phyloP scores from a whole-genome alignment of 148 eudicot genomes.

The Persicaria tinctoria region DNA sequence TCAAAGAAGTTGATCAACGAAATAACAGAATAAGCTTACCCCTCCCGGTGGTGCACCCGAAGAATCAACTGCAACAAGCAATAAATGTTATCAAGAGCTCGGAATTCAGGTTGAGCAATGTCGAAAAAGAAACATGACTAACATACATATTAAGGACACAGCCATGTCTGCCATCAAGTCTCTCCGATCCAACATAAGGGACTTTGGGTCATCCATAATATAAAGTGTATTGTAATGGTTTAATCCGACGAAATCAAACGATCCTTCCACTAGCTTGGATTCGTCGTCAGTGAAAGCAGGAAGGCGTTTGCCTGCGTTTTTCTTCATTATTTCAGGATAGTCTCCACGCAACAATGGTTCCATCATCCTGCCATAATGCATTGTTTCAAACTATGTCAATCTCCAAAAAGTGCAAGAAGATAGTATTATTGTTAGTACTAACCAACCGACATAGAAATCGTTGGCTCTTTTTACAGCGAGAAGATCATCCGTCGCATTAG shows the following conservation, averaged over 20 bases:
- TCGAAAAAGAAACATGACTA: too few relatives aligned
- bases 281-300: slow-evolving; percentile 42
- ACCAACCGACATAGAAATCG: slow-evolving; percentile 56
- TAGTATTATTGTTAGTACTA: slow-evolving; percentile 13
- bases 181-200: slow-evolving; percentile 19
- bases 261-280: slow-evolving; percentile 36
- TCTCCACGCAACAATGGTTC: slow-evolving; percentile 51
- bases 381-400: not conserved
- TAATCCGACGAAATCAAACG: slow-evolving; percentile 55
- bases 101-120: too few relatives aligned
- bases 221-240: slow-evolving; percentile 32
- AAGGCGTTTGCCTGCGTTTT: slow-evolving; percentile 30
- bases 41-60: slow-evolving; percentile 13
- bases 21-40: not conserved
- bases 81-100: not conserved
- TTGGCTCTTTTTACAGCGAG: slow-evolving; percentile 41
- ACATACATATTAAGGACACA: slow-evolving; percentile 28
- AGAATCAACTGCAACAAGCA: slow-evolving; percentile 11
- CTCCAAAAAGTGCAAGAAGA: not conserved
- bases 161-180: slow-evolving; percentile 42
- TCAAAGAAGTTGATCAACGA: not conserved
- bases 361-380: slow-evolving; percentile 36
- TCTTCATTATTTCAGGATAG: slow-evolving; percentile 48
- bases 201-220: slow-evolving; percentile 31
- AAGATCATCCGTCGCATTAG: slow-evolving; percentile 34